Evolutionary conservation across 1,284 basidiomycete species (phyloP), one percentile per base, ranked within the genome.

Genomic region (Mycena sp.): DNA sequence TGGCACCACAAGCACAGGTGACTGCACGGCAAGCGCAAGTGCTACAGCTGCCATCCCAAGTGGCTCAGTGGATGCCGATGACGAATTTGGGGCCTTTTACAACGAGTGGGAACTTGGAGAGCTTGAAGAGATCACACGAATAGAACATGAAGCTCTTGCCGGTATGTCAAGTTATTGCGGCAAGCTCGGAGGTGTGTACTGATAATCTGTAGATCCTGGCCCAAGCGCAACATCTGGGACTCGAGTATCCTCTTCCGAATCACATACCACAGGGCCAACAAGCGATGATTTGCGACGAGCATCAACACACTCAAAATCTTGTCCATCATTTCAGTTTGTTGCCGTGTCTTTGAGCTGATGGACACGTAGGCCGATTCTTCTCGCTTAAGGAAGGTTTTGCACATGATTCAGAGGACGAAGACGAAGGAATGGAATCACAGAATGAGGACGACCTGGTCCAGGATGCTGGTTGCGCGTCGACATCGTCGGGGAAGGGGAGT

Each of bases 101-200:
- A n/a, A n/a, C n/a, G n/a, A n/a, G n/a, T n/a, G n/a, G n/a, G n/a
- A n/a, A n/a, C n/a, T n/a, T n/a, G n/a, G n/a, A n/a, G n/a, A n/a
- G n/a, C n/a, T n/a, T n/a, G n/a, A n/a, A 26, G 50, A 52, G 23
- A 52, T 52, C n/a, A 37, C 28, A 10, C 35, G 50, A n/a, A 52
- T 52, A 26, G 50, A 40, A 25, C 50, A 37, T 4, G 50, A 52
- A n/a, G 50, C 50, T 16, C n/a, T 52, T 10, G 50, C 2, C 38
- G 37, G 50, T 52, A 25, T 10, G 50, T 38, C 19, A n/a, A n/a
- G n/a, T n/a, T n/a, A n/a, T n/a, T n/a, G n/a, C n/a, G n/a, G 23
- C 3, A 6, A n/a, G 17, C 9, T n/a, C n/a, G 5, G 3, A 12
- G 17, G 9, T 6, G 12, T 7, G 10, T 12, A 29, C 45, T 38